Base-by-base conservation (phyloP, 371 early-diverging fungal species). In the Funneliformis caledonium region DNA sequence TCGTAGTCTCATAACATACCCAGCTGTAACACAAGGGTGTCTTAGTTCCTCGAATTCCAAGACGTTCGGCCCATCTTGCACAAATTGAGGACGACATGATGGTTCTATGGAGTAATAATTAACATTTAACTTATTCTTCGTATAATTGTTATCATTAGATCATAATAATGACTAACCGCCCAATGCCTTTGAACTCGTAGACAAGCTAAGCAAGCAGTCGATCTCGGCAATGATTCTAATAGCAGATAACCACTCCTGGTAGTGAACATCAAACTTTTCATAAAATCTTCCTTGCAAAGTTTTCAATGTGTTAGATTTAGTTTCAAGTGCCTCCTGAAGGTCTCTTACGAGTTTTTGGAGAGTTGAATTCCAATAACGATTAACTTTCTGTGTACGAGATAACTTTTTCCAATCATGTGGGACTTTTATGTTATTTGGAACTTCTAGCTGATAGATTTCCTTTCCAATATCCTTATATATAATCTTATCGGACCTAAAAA, bases 401-500 rank as follows among this genome's bases (percentile, higher is more conserved):
- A 95, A 84, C 68, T 93, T 87, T 37, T 89, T 86, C 94, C 96
- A 99, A 75, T 92, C 87, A 50, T 80, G 79, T 1, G 99, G 98
- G 11, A 96, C 95, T 33, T 91, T 88, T 60, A 94, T 86, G 60
- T 85, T 89, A 64, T 89, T 88, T 1, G 98, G 95, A 2, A 96
- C 90, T 83, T 99, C 99, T 16, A 99, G 84, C 86, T 97, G 97
- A 85, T 95, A 97, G 10, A 96, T 89, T 83, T 99, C 99, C 84
- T 99, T 99, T 37, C 97, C 97, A 70, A 98, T 84, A 87, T 97
- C 92, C 82, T 93, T 94, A 88, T 94, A 99, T 4, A 76, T 81
- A n/a, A 94, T 75, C 52, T 88, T 86, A 43, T 86, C 81, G 4
- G 86, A 87, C 61, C 90, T 90, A 12, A 14, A 64, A 31, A 33